Percentiles rank a stretch among this genome's conserved stretches.
phyloP scores from a whole-genome alignment of 345 rosid species.

The Aurinia saxatilis region DNA sequence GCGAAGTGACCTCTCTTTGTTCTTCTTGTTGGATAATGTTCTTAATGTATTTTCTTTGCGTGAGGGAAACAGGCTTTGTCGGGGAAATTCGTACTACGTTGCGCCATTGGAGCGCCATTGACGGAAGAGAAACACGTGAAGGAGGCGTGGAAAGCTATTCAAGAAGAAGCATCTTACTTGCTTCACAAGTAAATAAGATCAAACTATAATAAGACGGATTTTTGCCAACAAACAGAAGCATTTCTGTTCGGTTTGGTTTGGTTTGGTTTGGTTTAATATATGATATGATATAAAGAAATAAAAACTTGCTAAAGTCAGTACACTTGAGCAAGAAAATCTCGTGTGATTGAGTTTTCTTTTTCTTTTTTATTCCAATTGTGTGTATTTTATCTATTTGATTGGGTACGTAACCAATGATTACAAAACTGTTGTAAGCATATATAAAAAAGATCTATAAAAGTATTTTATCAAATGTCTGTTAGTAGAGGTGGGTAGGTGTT shows the following conservation, averaged over 20 bases:
- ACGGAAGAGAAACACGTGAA: conserved; percentile 78
- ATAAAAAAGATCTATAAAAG: no score
- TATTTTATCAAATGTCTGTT: no score
- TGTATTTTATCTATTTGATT: neutral
- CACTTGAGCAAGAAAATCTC: neutral
- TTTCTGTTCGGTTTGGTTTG: neutral
- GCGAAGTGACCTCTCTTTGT: neutral
- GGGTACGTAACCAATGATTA: no score
- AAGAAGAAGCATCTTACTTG: conserved; percentile 54
- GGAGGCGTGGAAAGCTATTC: conserved; percentile 71
- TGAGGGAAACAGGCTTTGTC: conserved; percentile 56
- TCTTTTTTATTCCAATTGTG: neutral
- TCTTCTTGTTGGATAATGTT: neutral
- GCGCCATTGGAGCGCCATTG: conserved; percentile 83
- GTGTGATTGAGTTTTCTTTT: neutral
- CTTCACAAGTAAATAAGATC: conserved; percentile 18
- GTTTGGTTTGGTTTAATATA: conserved; percentile 1
- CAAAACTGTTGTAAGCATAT: no score
- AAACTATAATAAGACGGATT: neutral
- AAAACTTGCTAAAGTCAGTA: neutral
- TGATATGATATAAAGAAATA: neutral
- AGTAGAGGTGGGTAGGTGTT: no score
- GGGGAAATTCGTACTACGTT: conserved; percentile 50
- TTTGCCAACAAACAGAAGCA: conserved; percentile 6
- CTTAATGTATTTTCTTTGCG: neutral